Base-by-base conservation (phyloP, 345 rosid species). In the Abelmoschus esculentus region DNA sequence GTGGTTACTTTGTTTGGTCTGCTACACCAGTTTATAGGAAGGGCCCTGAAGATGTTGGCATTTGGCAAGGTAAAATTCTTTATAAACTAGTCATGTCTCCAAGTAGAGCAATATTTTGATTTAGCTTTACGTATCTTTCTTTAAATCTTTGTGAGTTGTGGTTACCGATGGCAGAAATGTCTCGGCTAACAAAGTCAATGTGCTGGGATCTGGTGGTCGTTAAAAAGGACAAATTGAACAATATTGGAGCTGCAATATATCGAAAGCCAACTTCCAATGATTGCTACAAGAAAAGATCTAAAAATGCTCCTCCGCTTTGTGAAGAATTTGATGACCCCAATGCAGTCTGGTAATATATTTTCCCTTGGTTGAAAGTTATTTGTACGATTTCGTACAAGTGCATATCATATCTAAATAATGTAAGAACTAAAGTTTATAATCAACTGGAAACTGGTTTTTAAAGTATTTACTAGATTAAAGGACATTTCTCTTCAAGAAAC, bases 1-100 rank as follows among this genome's bases (percentile, higher is more conserved):
- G 96, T 72, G 98, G 96, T 72, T 91, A 81, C 85, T 93, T 93
- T 77, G 86, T 93, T 64, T 91, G 97, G 97, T 93, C 97, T 69
- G 98, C 97, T 8, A 91, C 98, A 72, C 97, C 98, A 40, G 88
- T 91, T 67, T 91, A 93, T 72, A 87, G 83, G 74, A 93, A 87
- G 81, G 82, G 80, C 64, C 80, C 72, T 32, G 97, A 91, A 77
- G 93, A 91, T 80, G 84, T 83, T 80, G 89, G 81, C 74, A 93
- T 93, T 71, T 91, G 98, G 96, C 78, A 84, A 81, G 97, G 98
- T 91, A 65, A 11, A 63, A 62, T 70, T 4, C 14, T 42, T 60
- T 17, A 7, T 28, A 49, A 58, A 4, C 32, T 34, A 49, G 61
- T 12, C 42, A 26, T 36, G 4, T 57, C 50, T 71, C 72, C 66